phyloP scores from a whole-genome alignment of 306 rosid genomes.

The Morella rubra region DNA sequence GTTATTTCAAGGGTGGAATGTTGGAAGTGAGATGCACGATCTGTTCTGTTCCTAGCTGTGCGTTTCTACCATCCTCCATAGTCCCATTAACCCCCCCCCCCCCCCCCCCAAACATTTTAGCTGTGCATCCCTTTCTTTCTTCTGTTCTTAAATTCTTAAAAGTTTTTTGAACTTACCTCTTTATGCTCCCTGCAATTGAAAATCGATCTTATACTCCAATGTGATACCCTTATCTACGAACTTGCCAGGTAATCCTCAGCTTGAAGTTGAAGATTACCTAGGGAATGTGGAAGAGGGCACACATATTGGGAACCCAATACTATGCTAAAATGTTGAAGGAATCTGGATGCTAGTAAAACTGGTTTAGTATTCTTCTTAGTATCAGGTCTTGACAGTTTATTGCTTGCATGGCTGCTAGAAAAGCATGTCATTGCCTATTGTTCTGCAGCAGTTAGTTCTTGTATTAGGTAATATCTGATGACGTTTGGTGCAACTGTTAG shows the following conservation, averaged over 20 bases:
- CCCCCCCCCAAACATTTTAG: neutral
- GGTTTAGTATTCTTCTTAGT: neutral
- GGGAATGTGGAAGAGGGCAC: neutral
- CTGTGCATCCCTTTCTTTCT: too few species aligned
- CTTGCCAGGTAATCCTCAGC: neutral
- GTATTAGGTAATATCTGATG: too few species aligned
- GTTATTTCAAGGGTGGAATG: neutral
- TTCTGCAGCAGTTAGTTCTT: neutral
- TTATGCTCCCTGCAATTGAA: too few species aligned
- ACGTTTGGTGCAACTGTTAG: too few species aligned
- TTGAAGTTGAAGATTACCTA: neutral
- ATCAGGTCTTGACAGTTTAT: neutral
- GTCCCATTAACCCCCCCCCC: neutral
- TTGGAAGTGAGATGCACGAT: neutral
- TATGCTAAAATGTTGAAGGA: neutral
- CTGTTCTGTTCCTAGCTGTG: neutral
- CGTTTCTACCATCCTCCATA: neutral
- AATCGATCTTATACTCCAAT: neutral
- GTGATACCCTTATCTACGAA: neutral
- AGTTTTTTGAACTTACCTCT: too few species aligned
- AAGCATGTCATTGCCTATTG: neutral
- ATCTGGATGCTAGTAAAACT: neutral
- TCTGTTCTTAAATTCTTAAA: neutral
- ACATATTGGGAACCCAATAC: neutral
- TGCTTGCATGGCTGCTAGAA: neutral